Percentiles rank a stretch among this genome's conserved stretches.
These are phyloP conservation scores for Posidonia australis DNA, from an alignment of 106 monocot species.

Conservation along the genomic window DNA sequence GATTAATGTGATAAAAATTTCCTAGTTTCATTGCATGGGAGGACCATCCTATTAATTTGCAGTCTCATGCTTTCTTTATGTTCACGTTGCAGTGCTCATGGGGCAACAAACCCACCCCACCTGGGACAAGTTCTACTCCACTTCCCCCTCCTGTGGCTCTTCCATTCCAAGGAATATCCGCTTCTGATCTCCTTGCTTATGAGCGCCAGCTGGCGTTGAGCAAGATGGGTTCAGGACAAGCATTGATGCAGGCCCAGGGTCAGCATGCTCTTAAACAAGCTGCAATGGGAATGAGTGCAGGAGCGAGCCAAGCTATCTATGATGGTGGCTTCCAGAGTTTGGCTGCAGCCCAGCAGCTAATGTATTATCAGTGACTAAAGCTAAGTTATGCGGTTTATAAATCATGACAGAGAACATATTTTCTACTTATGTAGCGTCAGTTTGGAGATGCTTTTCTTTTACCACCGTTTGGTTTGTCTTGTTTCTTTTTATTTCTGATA, in stretches of 20 bases:
- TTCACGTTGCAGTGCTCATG: constrained; percentile 58
- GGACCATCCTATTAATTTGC: too few relatives aligned
- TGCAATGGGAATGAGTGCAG: constrained; percentile 29
- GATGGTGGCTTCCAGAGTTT: constrained; percentile 44
- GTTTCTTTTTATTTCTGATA: too few relatives aligned
- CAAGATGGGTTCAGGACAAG: constrained; percentile 43
- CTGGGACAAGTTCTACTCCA: constrained; percentile 41
- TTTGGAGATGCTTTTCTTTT: too few relatives aligned
- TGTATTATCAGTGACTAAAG: constrained; percentile 8
- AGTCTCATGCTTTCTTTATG: background rate
- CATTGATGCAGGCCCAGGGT: constrained; percentile 41
- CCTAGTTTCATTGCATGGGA: too few relatives aligned
- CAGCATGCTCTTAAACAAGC: constrained; percentile 57
- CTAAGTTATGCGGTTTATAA: too few relatives aligned
- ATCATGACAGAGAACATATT: too few relatives aligned
- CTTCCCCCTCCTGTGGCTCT: constrained; percentile 43
- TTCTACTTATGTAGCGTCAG: too few relatives aligned
- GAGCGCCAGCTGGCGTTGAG: constrained; percentile 46
- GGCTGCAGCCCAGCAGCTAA: constrained; percentile 51
- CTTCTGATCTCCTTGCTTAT: constrained; percentile 33
- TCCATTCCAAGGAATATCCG: constrained; percentile 20
- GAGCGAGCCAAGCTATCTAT: constrained; percentile 50
- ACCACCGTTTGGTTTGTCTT: too few relatives aligned
- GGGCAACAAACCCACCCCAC: constrained; percentile 76
- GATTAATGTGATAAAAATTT: too few relatives aligned